A percentile compares a stretch with the other conserved stretches of the same genome.
These are phyloP conservation scores for Wallacemonas rigidus DNA, from an alignment of 208 protist species.

Conservation along the genomic window DNA sequence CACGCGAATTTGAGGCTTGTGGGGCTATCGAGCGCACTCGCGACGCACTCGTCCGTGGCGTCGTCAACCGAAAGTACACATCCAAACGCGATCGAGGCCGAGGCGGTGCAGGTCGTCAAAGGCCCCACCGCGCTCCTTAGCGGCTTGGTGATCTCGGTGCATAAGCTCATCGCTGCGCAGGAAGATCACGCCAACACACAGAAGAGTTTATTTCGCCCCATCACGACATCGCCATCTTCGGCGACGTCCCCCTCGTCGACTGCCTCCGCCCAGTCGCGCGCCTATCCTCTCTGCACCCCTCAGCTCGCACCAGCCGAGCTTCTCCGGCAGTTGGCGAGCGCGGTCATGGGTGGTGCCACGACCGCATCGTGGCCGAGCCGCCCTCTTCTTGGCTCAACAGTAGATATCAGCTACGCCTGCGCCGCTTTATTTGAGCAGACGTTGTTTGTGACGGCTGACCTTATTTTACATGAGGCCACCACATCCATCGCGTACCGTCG, in stretches of 20 bases:
- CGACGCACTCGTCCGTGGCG: background rate
- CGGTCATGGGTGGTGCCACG: background rate
- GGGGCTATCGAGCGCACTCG: background rate
- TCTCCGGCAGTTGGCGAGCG: slow-evolving; percentile 20
- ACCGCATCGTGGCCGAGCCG: slow-evolving; percentile 12
- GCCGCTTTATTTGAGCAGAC: slow-evolving; percentile 26
- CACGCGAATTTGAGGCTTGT: background rate
- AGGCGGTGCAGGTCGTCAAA: background rate
- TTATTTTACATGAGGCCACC: slow-evolving; percentile 21
- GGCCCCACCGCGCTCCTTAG: background rate
- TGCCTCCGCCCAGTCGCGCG: background rate
- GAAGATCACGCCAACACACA: slow-evolving; percentile 1
- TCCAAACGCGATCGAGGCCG: background rate
- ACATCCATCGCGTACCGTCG: slow-evolving; percentile 17
- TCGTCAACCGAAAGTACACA: background rate
- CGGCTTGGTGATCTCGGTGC: background rate
- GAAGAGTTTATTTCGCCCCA: background rate
- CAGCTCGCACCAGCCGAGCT: slow-evolving; percentile 17
- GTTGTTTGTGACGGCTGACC: slow-evolving; percentile 17
- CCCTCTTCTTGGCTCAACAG: slow-evolving; percentile 24
- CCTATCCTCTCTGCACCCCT: slow-evolving; percentile 13
- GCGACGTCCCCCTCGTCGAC: background rate
- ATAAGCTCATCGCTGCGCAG: background rate
- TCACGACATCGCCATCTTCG: background rate
- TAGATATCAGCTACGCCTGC: slow-evolving; percentile 20